Evolutionary conservation across 2,329 filamentous ascomycete species (phyloP).

Genomic region (Raffaelea albimanens): DNA sequence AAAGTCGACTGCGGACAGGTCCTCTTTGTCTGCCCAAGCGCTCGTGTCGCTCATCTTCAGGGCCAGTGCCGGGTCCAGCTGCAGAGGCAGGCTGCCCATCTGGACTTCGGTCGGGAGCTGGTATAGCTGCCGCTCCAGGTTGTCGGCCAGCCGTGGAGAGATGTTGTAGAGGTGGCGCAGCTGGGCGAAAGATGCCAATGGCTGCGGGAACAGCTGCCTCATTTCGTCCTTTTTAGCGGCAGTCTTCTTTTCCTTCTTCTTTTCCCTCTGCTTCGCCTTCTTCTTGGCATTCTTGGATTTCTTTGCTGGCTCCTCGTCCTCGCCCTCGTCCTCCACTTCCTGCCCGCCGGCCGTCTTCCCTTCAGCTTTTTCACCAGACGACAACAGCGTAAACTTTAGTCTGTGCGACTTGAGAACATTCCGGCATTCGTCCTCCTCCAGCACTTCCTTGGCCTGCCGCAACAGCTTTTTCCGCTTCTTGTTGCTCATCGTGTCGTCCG

Average conservation of each 20-base stretch:
- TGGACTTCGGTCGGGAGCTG: constrained; percentile 88
- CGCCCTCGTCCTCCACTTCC: constrained; percentile 26
- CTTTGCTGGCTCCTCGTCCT: constrained; percentile 7
- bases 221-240: constrained; percentile 38
- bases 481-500: neutral
- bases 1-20: constrained; percentile 50
- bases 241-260: constrained; percentile 35
- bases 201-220: constrained; percentile 64
- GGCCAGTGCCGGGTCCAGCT: constrained; percentile 51
- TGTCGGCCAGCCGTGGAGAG: constrained; percentile 62
- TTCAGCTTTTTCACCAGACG: too few relatives aligned
- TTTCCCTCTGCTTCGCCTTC: constrained; percentile 10
- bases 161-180: constrained; percentile 64
- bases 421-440: constrained; percentile 64
- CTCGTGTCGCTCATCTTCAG: constrained; percentile 30
- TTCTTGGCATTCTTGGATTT: constrained; percentile 25
- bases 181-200: constrained; percentile 67
- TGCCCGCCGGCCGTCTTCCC: constrained; percentile 38
- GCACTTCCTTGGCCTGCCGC: constrained; percentile 14
- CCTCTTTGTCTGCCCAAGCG: constrained; percentile 18
- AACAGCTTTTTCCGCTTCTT: neutral
- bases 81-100: constrained; percentile 70
- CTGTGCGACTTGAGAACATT: constrained; percentile 70
- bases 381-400: constrained; percentile 74
- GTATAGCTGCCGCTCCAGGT: constrained; percentile 78